These are phyloP conservation scores for Elsinoe necatrix DNA, from an alignment of 2,329 filamentous ascomycete genomes.

Conservation along the genomic window DNA sequence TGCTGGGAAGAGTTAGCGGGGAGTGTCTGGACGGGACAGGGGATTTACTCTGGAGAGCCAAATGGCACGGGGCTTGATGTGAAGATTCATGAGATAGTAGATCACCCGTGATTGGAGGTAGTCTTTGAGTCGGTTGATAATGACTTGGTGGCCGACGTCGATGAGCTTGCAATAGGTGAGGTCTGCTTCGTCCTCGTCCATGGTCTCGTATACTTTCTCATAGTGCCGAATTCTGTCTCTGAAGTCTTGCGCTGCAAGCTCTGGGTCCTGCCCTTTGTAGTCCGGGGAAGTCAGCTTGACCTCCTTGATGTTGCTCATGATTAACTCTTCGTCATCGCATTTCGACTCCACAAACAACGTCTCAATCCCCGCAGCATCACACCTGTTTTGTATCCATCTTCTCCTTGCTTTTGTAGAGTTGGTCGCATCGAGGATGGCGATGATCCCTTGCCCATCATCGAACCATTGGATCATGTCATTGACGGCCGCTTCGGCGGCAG, in stretches of 20 bases:
- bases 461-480: conserved; percentile 96
- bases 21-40: not conserved
- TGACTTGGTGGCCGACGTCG: conserved; percentile 89
- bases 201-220: conserved; percentile 91
- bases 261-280: conserved; percentile 88
- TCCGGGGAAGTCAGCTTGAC: conserved; percentile 96
- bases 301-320: conserved; percentile 96
- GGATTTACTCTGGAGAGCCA: conserved; percentile 75
- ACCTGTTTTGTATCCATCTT: conserved; percentile 81
- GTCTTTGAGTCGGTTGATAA: conserved; percentile 96
- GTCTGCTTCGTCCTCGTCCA: conserved; percentile 78
- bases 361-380: conserved; percentile 67
- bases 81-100: conserved; percentile 97
- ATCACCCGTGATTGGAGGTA: conserved; percentile 94
- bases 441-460: conserved; percentile 62
- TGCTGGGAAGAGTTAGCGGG: conserved; percentile 43
- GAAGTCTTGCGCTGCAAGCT: conserved; percentile 84
- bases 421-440: conserved; percentile 91
- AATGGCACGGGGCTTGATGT: conserved; percentile 92
- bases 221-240: conserved; percentile 92
- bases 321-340: conserved; percentile 89
- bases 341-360: conserved; percentile 95
- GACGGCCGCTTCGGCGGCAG: conserved; percentile 84
- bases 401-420: conserved; percentile 88
- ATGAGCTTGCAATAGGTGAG: conserved; percentile 96